Base-by-base conservation (phyloP, 495 filamentous ascomycete species). In the Patellaria atrata region DNA sequence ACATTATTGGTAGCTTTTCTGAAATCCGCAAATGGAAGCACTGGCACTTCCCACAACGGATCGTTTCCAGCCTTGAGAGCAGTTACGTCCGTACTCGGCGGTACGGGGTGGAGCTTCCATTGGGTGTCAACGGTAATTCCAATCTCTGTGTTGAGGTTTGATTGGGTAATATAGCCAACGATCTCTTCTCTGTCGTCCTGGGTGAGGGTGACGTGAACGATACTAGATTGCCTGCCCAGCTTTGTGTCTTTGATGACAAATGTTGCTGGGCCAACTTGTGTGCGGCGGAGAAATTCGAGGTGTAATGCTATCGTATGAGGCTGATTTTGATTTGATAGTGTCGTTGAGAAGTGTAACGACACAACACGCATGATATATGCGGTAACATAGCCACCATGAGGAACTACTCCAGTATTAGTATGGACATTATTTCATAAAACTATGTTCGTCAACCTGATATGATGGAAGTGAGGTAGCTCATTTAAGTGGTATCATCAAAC, bases 381-480 rank as follows among this genome's bases (percentile, higher is more conserved):
- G 13, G 75, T 75, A 8, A 79, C 73, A 47, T 78, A 87, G 29
- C 83, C 84, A 38, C 82, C 83, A 47, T 93, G 81, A 13, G 82
- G 82, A 4, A 93, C 83, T 82, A 39, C 17, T 18, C 30, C 27
- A 10, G 10, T 18, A 1, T 7, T 28, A 30, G 12, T 27, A 14
- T n/a, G n/a, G n/a, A n/a, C n/a, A n/a, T n/a, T n/a, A n/a, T n/a
- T n/a, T n/a, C n/a, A n/a, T n/a, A n/a, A n/a, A n/a, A n/a, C n/a
- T n/a, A n/a, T n/a, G n/a, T n/a, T n/a, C n/a, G n/a, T n/a, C n/a
- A n/a, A n/a, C n/a, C n/a, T n/a, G n/a, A n/a, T n/a, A n/a, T n/a
- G n/a, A n/a, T n/a, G n/a, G n/a, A n/a, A n/a, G n/a, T n/a, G n/a
- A n/a, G n/a, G n/a, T n/a, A n/a, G n/a, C n/a, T n/a, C n/a, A n/a